Conservation (phyloP, 2,329 filamentous ascomycete species). For the Plenodomus biglobosus region DNA sequence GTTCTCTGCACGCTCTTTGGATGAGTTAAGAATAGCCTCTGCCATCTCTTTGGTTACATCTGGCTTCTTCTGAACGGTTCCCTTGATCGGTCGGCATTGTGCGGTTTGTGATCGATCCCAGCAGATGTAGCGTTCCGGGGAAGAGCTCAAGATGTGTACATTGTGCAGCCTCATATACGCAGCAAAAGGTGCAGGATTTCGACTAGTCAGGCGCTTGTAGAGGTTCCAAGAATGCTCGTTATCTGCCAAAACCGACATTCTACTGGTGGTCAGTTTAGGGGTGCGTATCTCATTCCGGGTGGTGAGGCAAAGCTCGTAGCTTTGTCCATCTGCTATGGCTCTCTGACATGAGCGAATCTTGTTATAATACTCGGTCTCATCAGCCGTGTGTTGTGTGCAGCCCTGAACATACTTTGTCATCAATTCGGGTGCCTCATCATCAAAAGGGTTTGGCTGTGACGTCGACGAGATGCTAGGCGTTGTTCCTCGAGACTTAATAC, state of each 20-base stretch:
- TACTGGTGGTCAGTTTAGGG: conserved; percentile 23
- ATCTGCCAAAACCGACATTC: conserved; percentile 34
- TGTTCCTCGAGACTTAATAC: conserved; percentile 31
- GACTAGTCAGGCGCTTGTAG: conserved; percentile 68
- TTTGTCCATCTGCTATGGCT: conserved; percentile 73
- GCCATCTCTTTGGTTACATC: conserved; percentile 72
- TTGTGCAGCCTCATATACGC: conserved; percentile 70
- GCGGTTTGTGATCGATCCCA: conserved; percentile 64
- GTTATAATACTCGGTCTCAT: conserved; percentile 56
- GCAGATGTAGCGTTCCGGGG: conserved; percentile 84
- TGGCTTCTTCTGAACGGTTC: conserved; percentile 79
- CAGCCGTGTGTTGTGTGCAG: conserved; percentile 16
- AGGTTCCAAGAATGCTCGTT: conserved; percentile 61
- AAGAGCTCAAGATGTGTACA: conserved; percentile 74
- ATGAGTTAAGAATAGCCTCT: conserved; percentile 69
- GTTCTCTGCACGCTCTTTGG: conserved; percentile 93
- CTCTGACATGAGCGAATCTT: conserved; percentile 71
- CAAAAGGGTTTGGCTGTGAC: conserved; percentile 35
- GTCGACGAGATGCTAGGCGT: conserved; percentile 32
- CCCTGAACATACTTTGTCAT: conserved; percentile 33
- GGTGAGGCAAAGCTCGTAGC: conserved; percentile 84
- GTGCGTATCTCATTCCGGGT: conserved; percentile 66
- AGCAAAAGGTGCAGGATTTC: conserved; percentile 82
- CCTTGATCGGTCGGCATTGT: conserved; percentile 93
- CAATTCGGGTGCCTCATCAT: conserved; percentile 19